Percentiles rank a stretch among this genome's conserved stretches.
phyloP scores from a whole-genome alignment of 1,139 yeast species.

The Pichia sp. region DNA sequence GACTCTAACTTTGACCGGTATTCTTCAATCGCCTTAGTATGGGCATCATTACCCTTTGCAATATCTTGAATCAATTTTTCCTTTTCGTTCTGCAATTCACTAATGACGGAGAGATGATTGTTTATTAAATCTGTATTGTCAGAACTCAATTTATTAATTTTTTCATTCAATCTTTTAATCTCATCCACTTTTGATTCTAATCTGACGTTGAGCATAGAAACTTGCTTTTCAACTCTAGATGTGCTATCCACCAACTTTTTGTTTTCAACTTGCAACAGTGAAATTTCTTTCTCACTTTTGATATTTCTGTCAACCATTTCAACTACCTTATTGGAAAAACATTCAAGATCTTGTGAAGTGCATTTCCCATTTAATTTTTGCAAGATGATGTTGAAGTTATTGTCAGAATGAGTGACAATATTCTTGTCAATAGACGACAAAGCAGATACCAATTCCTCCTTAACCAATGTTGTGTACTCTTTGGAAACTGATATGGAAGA shows the following conservation, averaged over 20 bases:
- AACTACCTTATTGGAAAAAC: background rate
- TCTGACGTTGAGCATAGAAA: background rate
- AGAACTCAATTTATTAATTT: background rate
- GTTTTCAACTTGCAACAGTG: background rate
- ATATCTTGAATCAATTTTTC: background rate
- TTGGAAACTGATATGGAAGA: background rate
- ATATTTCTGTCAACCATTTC: background rate
- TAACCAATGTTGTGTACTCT: background rate
- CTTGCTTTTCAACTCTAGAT: background rate
- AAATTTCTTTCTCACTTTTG: constrained; percentile 1
- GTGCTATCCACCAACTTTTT: background rate
- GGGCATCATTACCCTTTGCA: background rate
- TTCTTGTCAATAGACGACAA: constrained; percentile 13
- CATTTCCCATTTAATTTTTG: background rate
- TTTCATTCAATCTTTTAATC: background rate
- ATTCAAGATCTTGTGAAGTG: background rate
- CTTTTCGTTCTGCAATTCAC: constrained; percentile 6
- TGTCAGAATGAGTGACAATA: background rate
- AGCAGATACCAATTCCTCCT: constrained; percentile 5
- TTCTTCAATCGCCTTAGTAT: background rate
- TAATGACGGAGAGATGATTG: background rate
- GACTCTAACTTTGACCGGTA: background rate
- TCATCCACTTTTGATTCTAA: background rate
- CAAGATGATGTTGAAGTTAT: background rate
- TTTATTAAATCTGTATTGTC: constrained; percentile 1